Base-by-base conservation (phyloP, 2,329 filamentous ascomycete species). In the Domatiomyces catenatus region DNA sequence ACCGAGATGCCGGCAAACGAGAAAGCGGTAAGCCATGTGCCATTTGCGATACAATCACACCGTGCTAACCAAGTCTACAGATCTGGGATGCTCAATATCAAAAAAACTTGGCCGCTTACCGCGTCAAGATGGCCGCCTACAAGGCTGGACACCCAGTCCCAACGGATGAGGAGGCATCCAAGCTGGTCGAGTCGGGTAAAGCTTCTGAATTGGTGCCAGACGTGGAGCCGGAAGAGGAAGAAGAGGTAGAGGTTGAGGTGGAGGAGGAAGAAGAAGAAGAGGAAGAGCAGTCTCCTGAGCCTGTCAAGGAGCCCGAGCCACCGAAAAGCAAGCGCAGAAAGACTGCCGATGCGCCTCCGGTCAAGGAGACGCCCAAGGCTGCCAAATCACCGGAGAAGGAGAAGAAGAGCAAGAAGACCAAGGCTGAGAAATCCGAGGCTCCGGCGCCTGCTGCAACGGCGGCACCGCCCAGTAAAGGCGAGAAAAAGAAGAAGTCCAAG, bases 1-100 rank as follows among this genome's bases (percentile, higher is more conserved):
- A 77, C 81, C 54, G 76, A 79, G 57, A 87, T 95, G 82, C 72
- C 73, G 5, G 75, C 81, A 1, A 68, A 72, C 8, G 83, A 93
- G 70, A 93, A 93, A 62, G 69, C 75, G 66, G 79, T 81, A 65
- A 59, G 70, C 64, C 28, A 45, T 46, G 12, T 17, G 36, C 12
- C 22, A 17, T 48, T 12, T 3, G 32, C 32, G 10, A 28, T 17
- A n/a, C 2, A 22, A 48, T 32, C 26, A 24, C 28, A 19, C 26
- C 7, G 8, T 46, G 10, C 26, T 26, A 19, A 10, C 26, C n/a
- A 22, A 20, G 5, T 51, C 12, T 36, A 7, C 52, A 76, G 74
- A 55, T 69, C 49, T 80, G 76, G 70, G 73, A 75, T 58, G 68
- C 73, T 24, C 69, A 75, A n/a, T 82, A 82, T 63, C 69, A 73